phyloP scores from a whole-genome alignment of 805 yeast genomes.

The Wickerhamiella australiensis region DNA sequence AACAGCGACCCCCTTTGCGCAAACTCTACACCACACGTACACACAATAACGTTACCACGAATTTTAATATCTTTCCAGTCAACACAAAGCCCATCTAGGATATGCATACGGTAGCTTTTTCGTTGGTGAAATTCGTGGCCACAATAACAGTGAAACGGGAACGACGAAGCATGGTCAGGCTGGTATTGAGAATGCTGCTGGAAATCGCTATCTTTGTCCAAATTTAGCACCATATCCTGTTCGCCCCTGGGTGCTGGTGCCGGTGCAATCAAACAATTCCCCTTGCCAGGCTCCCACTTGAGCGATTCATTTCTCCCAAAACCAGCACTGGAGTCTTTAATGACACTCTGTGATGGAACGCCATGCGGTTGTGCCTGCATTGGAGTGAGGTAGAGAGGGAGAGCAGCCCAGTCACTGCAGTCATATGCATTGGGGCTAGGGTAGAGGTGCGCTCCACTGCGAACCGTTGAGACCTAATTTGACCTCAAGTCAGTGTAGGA shows the following conservation, averaged over 20 bases:
- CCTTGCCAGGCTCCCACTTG: neutral
- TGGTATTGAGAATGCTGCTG: constrained; percentile 4
- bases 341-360: neutral
- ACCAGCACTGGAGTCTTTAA: neutral
- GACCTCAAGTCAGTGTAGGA: too few relatives aligned
- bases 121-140: constrained; percentile 5
- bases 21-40: constrained; percentile 4
- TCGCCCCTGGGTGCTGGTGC: neutral
- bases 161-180: constrained; percentile 4
- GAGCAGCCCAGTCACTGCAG: neutral
- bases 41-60: neutral
- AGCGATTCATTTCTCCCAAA: neutral
- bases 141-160: constrained; percentile 8
- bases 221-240: neutral
- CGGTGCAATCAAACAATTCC: neutral
- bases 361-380: constrained; percentile 6
- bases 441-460: neutral
- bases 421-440: neutral
- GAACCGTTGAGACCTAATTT: neutral
- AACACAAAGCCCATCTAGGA: neutral
- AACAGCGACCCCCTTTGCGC: constrained; percentile 4
- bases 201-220: constrained; percentile 5
- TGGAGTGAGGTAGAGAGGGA: constrained; percentile 2
- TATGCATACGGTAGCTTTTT: constrained; percentile 4
- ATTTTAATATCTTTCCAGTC: constrained; percentile 1